A percentile compares a stretch with the other conserved stretches of the same genome.
Evolutionary conservation across 352 stramenopile genomes (phyloP).

Genomic region (Thraustochytrium sp.): DNA sequence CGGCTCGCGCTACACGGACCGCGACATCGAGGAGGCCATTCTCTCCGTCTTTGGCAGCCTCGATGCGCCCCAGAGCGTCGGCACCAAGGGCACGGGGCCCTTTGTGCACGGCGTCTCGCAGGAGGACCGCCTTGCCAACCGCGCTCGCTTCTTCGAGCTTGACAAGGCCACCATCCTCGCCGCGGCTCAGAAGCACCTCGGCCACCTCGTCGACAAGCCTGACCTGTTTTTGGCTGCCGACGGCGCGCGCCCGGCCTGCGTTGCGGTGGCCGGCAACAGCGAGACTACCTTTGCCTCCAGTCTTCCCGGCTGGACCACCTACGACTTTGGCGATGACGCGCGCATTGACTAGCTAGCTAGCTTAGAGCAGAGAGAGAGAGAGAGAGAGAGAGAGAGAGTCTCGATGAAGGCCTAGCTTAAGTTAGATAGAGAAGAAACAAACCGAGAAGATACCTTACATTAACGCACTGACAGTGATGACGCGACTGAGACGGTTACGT

Average conservation of each 20-base stretch:
- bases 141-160: constrained; percentile 24
- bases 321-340: no score
- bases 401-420: no score
- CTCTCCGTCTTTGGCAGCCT: constrained; percentile 35
- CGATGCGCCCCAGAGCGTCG: background rate
- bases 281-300: background rate
- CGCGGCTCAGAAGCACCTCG: background rate
- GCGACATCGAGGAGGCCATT: constrained; percentile 27
- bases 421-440: no score
- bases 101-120: constrained; percentile 19
- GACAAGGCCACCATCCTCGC: background rate
- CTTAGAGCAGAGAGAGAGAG: background rate
- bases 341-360: background rate
- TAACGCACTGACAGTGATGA: no score
- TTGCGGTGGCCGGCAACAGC: background rate
- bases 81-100: constrained; percentile 23
- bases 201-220: background rate
- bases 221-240: background rate
- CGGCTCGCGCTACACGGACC: background rate
- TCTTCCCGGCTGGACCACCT: background rate
- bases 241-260: background rate
- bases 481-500: no score
- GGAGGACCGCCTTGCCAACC: background rate
- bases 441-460: no score
- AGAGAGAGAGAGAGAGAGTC: no score